A percentile compares a stretch with the other conserved stretches of the same genome.
Conservation (phyloP, 2,329 filamentous ascomycete species). For the Xylariaceae sp. region DNA sequence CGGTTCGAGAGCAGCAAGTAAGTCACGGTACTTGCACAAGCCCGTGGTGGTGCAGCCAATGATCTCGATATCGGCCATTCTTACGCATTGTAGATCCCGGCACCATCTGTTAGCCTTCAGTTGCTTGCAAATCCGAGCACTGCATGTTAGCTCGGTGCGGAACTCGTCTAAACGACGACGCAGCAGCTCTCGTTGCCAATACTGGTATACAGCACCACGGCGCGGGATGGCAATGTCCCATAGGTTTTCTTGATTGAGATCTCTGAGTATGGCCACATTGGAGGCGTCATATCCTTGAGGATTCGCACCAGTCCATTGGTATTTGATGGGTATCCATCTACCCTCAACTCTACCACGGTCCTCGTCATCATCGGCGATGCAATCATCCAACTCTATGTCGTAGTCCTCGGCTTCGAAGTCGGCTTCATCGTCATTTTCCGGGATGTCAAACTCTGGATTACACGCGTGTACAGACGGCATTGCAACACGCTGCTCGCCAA, state of each 20-base stretch:
- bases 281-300: constrained; percentile 20
- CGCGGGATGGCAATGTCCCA: constrained; percentile 51
- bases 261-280: constrained; percentile 33
- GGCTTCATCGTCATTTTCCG: constrained; percentile 45
- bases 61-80: constrained; percentile 40
- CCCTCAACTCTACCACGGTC: constrained; percentile 41
- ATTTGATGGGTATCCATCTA: constrained; percentile 37
- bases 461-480: constrained; percentile 17
- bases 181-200: constrained; percentile 54
- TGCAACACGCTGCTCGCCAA: constrained; percentile 46
- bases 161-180: constrained; percentile 42
- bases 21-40: constrained; percentile 69
- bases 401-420: constrained; percentile 53
- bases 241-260: constrained; percentile 45
- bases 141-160: constrained; percentile 44
- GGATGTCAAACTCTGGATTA: constrained; percentile 27
- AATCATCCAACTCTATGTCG: constrained; percentile 38
- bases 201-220: constrained; percentile 62
- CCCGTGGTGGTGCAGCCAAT: constrained; percentile 72
- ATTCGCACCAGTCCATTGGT: constrained; percentile 37
- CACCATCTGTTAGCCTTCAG: constrained; percentile 55
- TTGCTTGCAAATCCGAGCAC: constrained; percentile 45
- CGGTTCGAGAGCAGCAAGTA: constrained; percentile 62
- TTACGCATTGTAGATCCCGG: constrained; percentile 45
- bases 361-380: constrained; percentile 33